Evolutionary conservation across 1,284 basidiomycete species (phyloP).

Genomic region (Vanrija sp.): DNA sequence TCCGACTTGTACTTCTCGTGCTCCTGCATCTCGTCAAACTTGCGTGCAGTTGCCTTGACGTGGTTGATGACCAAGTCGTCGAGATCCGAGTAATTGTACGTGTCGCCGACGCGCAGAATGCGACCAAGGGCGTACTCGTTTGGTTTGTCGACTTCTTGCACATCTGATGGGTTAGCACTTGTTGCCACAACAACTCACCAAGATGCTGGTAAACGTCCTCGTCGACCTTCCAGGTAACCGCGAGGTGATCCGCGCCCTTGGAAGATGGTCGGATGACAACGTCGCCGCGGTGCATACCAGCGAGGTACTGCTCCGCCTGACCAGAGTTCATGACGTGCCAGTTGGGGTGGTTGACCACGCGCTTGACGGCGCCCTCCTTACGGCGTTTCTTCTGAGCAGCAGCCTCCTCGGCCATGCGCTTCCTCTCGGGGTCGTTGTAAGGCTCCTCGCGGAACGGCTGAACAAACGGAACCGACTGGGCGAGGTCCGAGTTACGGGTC

Average conservation of each 20-base stretch:
- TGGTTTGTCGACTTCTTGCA: slow-evolving; percentile 71
- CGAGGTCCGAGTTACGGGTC: slow-evolving; percentile 66
- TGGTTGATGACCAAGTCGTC: slow-evolving; percentile 98
- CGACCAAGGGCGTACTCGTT: slow-evolving; percentile 66
- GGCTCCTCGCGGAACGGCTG: slow-evolving; percentile 38
- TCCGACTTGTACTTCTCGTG: slow-evolving; percentile 94
- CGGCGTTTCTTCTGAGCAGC: slow-evolving; percentile 75
- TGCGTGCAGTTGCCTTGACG: slow-evolving; percentile 87
- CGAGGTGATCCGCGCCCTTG: slow-evolving; percentile 87
- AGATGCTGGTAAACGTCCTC: slow-evolving; percentile 96
- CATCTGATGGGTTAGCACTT: slow-evolving; percentile 50
- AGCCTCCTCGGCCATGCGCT: slow-evolving; percentile 66
- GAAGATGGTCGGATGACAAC: slow-evolving; percentile 95
- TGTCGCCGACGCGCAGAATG: slow-evolving; percentile 69
- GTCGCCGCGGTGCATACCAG: slow-evolving; percentile 86
- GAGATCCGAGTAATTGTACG: slow-evolving; percentile 86
- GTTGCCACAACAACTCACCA: slow-evolving; percentile 34
- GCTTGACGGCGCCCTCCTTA: slow-evolving; percentile 68
- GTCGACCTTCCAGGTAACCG: slow-evolving; percentile 99
- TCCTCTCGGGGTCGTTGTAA: slow-evolving; percentile 46
- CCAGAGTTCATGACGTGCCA: slow-evolving; percentile 93
- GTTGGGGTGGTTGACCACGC: slow-evolving; percentile 96
- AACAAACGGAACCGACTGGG: slow-evolving; percentile 35
- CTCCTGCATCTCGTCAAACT: slow-evolving; percentile 90
- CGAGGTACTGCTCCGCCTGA: slow-evolving; percentile 85